Evolutionary conservation across 768 basidiomycete genomes (phyloP), one percentile per base, ranked within the genome.

Genomic region (Mycena kentingensis): DNA sequence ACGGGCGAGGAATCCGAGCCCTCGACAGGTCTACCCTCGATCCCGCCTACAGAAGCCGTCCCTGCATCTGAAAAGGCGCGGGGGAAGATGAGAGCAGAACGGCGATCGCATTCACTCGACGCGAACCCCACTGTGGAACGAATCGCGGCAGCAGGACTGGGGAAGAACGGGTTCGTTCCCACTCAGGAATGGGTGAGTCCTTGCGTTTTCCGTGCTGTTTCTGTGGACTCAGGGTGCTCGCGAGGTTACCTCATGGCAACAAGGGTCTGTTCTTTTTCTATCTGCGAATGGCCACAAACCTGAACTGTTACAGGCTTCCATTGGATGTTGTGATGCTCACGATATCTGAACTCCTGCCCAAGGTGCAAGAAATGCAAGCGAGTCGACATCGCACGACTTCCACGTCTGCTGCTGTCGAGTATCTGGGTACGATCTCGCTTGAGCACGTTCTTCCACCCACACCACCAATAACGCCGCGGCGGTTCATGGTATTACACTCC

Each of bases 131-230:
- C 80, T 49, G 64, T 87, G 42, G 88, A 92, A 52, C 80, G 82
- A 26, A 70, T 83, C 21, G 83, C 87, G n/a, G 77, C 81, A 26
- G 75, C 76, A 16, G 85, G 84, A 12, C 81, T 95, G 16, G 93
- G 93, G 25, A 79, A 88, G 59, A 95, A 93, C 67, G 92, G 93
- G 3, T 99, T 98, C 69, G 77, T 95, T 7, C 94, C 97, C 11
- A 97, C 93, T 3, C 92, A 97, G 67, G 93, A 93, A 82, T 99
- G 97, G 96, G 93, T 93, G 58, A 49, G 79, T 63, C n/a, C 35
- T 51, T 21, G 49, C n/a, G 41, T 34, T 39, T 50, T 8, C 35
- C 32, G 38, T 35, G 27, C 28, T 21, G 36, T 19, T 25, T 28
- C 15, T 53, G 22, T 24, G 11, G 12, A 34, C 45, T 43, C 46